Percentiles rank a stretch among this genome's conserved stretches.
phyloP scores from a whole-genome alignment of 768 basidiomycete genomes.

The Scleroderma bovista region DNA sequence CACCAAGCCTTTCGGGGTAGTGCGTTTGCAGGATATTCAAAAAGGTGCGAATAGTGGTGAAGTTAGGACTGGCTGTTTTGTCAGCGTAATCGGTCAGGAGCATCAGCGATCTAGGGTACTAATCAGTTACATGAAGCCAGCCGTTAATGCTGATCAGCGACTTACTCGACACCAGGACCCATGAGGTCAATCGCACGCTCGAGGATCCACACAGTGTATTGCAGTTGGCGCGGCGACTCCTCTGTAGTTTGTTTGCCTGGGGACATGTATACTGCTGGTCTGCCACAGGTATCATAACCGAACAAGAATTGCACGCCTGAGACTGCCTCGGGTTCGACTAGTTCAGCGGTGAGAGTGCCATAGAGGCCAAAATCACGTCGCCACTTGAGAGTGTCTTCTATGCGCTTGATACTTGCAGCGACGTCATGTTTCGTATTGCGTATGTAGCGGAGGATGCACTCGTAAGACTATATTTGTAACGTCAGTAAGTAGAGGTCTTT shows the following conservation, averaged over 20 bases:
- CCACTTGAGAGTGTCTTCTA: conserved; percentile 76
- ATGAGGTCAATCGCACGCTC: conserved; percentile 75
- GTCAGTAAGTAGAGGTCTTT: conserved; percentile 1
- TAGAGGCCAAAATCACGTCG: conserved; percentile 74
- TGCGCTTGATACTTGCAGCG: conserved; percentile 50
- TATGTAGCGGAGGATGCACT: conserved; percentile 72
- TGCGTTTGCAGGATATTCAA: conserved; percentile 72
- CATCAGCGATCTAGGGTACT: conserved; percentile 48
- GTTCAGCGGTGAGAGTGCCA: conserved; percentile 49
- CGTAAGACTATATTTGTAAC: conserved; percentile 46
- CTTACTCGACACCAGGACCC: conserved; percentile 75
- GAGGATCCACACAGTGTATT: conserved; percentile 70
- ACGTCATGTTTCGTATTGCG: conserved; percentile 75
- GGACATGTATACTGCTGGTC: conserved; percentile 66
- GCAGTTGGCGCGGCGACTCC: conserved; percentile 62
- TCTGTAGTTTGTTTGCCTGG: conserved; percentile 75
- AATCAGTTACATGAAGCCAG: neutral
- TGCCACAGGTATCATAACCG: conserved; percentile 63
- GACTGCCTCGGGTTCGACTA: conserved; percentile 72
- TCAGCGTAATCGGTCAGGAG: conserved; percentile 78
- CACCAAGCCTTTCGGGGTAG: conserved; percentile 82
- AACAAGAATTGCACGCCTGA: conserved; percentile 81
- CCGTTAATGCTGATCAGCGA: neutral
- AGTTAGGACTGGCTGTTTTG: conserved; percentile 52
- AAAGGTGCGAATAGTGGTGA: conserved; percentile 34